Evolutionary conservation across 2,329 filamentous ascomycete genomes (phyloP).

Genomic region (Neonectria faginata): DNA sequence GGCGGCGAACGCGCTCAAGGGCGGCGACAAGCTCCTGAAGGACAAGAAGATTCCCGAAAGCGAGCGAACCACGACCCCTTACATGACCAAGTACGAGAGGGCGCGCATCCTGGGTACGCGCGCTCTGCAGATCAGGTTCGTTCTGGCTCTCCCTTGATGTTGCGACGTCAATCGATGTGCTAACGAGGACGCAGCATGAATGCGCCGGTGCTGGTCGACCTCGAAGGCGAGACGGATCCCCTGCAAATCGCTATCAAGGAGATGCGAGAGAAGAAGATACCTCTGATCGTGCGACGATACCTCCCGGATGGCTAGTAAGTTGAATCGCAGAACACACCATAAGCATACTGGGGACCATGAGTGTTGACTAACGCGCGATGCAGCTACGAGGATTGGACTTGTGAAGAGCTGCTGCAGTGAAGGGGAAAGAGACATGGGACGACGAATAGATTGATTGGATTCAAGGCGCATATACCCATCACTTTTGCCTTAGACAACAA

Average conservation of each 20-base stretch:
- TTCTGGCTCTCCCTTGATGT: conserved; percentile 5
- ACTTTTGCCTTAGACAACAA: conserved; percentile 39
- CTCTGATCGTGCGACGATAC: conserved; percentile 92
- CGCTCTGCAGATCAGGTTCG: conserved; percentile 93
- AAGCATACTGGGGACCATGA: neutral
- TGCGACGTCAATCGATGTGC: conserved; percentile 9
- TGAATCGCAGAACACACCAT: neutral
- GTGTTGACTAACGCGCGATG: conserved; percentile 28
- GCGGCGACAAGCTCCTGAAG: conserved; percentile 68
- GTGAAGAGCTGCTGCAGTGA: conserved; percentile 86
- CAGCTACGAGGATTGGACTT: conserved; percentile 99
- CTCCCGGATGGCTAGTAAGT: conserved; percentile 95
- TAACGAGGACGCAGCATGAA: conserved; percentile 79
- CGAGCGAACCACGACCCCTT: conserved; percentile 91
- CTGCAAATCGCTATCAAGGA: conserved; percentile 98
- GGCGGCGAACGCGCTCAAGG: conserved; percentile 65
- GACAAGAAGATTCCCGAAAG: conserved; percentile 93
- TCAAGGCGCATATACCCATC: conserved; percentile 45
- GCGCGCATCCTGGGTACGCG: conserved; percentile 93
- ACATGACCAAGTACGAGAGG: conserved; percentile 99
- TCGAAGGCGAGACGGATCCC: conserved; percentile 97
- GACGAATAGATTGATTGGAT: conserved; percentile 33
- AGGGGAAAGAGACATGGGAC: conserved; percentile 35
- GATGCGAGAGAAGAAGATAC: conserved; percentile 98
- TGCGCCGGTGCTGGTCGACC: conserved; percentile 93